phyloP scores from a whole-genome alignment of 306 rosid species.

The Prunus mongolica region DNA sequence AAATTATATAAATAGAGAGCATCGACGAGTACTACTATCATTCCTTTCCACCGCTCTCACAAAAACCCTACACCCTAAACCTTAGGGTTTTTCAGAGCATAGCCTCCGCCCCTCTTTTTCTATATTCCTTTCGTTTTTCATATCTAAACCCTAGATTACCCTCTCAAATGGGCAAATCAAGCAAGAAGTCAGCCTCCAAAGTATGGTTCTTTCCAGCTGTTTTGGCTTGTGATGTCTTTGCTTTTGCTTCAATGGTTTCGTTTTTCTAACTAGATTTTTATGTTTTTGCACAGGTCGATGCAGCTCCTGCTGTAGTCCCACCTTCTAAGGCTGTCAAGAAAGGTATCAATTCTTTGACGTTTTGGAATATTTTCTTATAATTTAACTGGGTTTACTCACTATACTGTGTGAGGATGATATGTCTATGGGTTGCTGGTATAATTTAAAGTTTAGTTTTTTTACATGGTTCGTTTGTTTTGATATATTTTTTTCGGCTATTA shows the following conservation, averaged over 20 bases:
- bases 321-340: constrained; percentile 52
- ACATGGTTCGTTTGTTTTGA: neutral
- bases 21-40: neutral
- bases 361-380: neutral
- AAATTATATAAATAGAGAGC: neutral
- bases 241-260: neutral
- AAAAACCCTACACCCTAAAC: constrained; percentile 11
- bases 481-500: neutral
- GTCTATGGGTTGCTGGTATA: neutral
- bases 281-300: constrained; percentile 48
- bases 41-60: neutral
- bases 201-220: constrained; percentile 21
- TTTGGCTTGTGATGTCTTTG: neutral
- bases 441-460: neutral
- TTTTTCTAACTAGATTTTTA: neutral
- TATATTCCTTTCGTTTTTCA: neutral
- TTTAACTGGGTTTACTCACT: neutral
- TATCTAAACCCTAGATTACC: neutral
- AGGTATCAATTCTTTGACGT: constrained; percentile 32
- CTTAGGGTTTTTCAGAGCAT: constrained; percentile 49
- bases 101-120: neutral
- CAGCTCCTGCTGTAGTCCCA: constrained; percentile 51
- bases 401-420: neutral
- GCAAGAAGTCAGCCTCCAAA: constrained; percentile 75
- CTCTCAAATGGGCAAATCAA: constrained; percentile 57